A percentile compares a stretch with the other conserved stretches of the same genome.
Evolutionary conservation across 1,284 basidiomycete genomes (phyloP).

Genomic region (Pholiota adiposa): DNA sequence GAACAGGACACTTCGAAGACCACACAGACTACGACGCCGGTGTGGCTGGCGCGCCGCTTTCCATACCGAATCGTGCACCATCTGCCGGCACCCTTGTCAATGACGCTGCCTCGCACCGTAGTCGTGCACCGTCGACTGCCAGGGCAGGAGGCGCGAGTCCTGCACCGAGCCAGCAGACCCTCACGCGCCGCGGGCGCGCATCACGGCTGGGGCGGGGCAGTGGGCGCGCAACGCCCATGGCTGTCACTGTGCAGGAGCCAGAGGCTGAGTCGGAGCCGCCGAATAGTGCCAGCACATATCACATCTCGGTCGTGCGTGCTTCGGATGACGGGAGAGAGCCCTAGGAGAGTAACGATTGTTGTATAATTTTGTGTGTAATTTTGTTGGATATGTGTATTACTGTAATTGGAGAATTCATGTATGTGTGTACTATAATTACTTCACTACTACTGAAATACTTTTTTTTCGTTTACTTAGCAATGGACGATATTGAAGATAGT

Average conservation of each 20-base stretch:
- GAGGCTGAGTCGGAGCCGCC: not conserved
- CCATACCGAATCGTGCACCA: not conserved
- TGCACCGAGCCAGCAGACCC: not conserved
- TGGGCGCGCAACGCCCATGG: not conserved
- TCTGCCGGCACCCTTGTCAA: not conserved
- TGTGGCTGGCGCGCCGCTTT: not conserved
- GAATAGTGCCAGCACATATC: not conserved
- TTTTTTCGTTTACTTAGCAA: too few relatives aligned
- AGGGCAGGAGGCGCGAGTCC: not conserved
- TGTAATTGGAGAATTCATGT: too few relatives aligned
- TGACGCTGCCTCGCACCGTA: not conserved
- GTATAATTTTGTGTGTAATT: too few relatives aligned
- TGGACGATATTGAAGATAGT: too few relatives aligned
- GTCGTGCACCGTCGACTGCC: not conserved
- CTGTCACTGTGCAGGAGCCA: not conserved
- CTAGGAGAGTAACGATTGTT: too few relatives aligned
- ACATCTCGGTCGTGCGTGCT: not conserved
- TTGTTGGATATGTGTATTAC: too few relatives aligned
- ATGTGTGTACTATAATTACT: too few relatives aligned
- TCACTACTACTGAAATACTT: too few relatives aligned
- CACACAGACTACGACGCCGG: not conserved
- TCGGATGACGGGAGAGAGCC: not conserved
- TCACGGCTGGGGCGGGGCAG: not conserved
- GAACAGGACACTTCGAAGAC: not conserved
- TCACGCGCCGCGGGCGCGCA: conserved; percentile 1